Evolutionary conservation across 768 basidiomycete species (phyloP).

Genomic region (Calocybe cyanea): DNA sequence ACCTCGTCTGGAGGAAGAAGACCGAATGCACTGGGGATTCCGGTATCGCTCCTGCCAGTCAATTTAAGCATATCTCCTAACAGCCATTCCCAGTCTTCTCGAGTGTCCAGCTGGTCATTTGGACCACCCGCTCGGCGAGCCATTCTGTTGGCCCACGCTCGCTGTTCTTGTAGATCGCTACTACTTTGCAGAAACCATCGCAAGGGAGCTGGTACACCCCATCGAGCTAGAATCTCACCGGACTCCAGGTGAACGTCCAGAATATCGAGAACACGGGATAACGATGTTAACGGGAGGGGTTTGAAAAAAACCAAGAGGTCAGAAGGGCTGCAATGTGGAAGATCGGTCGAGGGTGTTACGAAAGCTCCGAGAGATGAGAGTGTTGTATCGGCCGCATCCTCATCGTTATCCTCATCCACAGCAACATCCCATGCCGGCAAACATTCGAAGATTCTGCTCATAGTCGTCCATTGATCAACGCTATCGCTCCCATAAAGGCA

Average conservation of each 20-base stretch:
- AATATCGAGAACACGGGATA: constrained; percentile 84
- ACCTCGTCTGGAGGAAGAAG: constrained; percentile 69
- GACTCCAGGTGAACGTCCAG: constrained; percentile 93
- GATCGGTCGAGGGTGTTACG: constrained; percentile 68
- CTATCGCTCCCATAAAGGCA: constrained; percentile 81
- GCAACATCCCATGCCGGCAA: constrained; percentile 84
- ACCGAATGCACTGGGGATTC: constrained; percentile 76
- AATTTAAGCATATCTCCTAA: constrained; percentile 90
- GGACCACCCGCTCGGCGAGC: constrained; percentile 62
- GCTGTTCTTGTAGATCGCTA: constrained; percentile 62
- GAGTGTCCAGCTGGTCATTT: constrained; percentile 48
- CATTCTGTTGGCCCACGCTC: constrained; percentile 84
- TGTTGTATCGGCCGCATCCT: constrained; percentile 79
- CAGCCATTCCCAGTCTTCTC: constrained; percentile 83
- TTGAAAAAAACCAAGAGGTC: constrained; percentile 82
- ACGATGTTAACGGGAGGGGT: constrained; percentile 65
- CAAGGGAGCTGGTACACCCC: constrained; percentile 79
- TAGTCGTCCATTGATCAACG: constrained; percentile 70
- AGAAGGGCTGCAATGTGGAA: constrained; percentile 50
- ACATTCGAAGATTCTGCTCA: constrained; percentile 95
- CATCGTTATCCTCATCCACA: constrained; percentile 54
- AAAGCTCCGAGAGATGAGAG: constrained; percentile 76
- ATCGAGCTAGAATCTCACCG: constrained; percentile 86
- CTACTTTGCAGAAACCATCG: constrained; percentile 89
- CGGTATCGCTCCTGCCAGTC: constrained; percentile 56